phyloP scores from a whole-genome alignment of 306 rosid genomes.

The Inga laurina region DNA sequence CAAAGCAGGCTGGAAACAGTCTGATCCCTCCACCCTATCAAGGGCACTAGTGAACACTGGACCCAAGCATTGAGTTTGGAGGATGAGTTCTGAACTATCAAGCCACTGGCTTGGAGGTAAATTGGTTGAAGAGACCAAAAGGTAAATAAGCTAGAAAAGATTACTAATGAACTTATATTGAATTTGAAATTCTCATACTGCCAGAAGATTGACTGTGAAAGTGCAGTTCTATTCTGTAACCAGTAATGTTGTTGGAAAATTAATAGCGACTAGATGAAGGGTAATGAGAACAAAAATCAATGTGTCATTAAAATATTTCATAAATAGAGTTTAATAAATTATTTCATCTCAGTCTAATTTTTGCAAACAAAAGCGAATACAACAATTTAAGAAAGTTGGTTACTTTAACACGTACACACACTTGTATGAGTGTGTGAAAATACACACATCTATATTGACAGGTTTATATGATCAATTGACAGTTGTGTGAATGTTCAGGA shows the following conservation, averaged over 20 bases:
- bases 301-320: neutral
- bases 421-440: neutral
- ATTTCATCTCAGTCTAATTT: neutral
- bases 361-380: neutral
- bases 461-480: neutral
- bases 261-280: neutral
- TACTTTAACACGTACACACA: neutral
- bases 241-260: neutral
- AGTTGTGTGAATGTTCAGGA: neutral
- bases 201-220: slow-evolving; percentile 21
- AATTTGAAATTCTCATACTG: neutral
- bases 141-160: neutral
- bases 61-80: slow-evolving; percentile 26
- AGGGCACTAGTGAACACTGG: slow-evolving; percentile 25
- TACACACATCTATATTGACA: neutral
- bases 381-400: neutral
- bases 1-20: slow-evolving; percentile 11
- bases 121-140: slow-evolving; percentile 10
- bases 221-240: neutral
- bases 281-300: neutral
- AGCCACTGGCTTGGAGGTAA: slow-evolving; percentile 16
- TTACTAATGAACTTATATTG: neutral
- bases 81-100: slow-evolving; percentile 14
- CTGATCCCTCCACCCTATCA: slow-evolving; percentile 28
- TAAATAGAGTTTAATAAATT: neutral